phyloP scores from a whole-genome alignment of 2,329 filamentous ascomycete genomes.

The Venturia oleaginea region DNA sequence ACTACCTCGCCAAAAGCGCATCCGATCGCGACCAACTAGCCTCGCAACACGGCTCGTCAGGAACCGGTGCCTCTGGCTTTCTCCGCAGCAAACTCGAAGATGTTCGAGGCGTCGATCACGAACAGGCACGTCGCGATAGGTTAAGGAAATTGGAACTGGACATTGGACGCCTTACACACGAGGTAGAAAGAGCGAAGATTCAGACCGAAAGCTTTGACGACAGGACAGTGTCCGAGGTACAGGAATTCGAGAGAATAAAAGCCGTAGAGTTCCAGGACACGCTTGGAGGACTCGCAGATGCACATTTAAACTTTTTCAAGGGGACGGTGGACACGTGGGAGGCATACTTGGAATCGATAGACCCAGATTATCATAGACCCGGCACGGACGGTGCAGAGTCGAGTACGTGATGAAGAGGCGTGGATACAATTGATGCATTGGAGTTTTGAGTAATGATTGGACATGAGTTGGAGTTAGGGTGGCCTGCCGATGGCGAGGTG shows the following conservation, averaged over 20 bases:
- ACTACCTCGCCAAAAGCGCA: slow-evolving; percentile 88
- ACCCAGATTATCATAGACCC: slow-evolving; percentile 28
- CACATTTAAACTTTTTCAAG: slow-evolving; percentile 80
- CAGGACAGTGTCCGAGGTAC: slow-evolving; percentile 86
- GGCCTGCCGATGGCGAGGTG: background rate
- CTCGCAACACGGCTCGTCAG: slow-evolving; percentile 51
- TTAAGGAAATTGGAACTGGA: slow-evolving; percentile 83
- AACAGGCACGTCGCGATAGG: slow-evolving; percentile 78
- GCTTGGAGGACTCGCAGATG: slow-evolving; percentile 71
- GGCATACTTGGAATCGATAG: slow-evolving; percentile 79
- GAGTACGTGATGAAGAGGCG: background rate
- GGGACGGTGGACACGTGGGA: slow-evolving; percentile 79
- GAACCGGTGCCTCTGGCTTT: slow-evolving; percentile 72
- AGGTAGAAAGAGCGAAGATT: slow-evolving; percentile 80
- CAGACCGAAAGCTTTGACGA: slow-evolving; percentile 91
- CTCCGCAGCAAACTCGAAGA: slow-evolving; percentile 93
- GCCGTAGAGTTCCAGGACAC: slow-evolving; percentile 83
- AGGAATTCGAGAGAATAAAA: slow-evolving; percentile 95
- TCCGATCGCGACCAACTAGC: slow-evolving; percentile 74
- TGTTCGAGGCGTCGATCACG: slow-evolving; percentile 91
- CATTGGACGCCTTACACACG: slow-evolving; percentile 78
- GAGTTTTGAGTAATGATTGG: slow-evolving; percentile 1
- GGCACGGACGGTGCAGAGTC: background rate
- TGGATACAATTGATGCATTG: background rate
- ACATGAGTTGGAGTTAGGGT: background rate